Conservation (phyloP, 1,284 basidiomycete genomes). For the Clitocybe nebularis region DNA sequence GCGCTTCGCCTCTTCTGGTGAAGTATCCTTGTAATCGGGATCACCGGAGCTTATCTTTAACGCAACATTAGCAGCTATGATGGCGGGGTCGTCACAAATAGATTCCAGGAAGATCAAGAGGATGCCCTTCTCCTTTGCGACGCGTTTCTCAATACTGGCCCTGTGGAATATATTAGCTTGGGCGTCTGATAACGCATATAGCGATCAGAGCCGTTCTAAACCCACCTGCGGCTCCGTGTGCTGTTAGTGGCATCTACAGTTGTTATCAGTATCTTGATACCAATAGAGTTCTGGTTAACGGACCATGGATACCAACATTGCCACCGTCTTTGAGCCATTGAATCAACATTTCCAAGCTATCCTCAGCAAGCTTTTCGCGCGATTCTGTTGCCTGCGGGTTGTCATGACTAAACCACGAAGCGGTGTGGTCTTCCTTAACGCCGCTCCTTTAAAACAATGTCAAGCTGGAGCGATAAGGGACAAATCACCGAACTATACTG, state of each 20-base stretch:
- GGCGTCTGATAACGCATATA: conserved; percentile 1
- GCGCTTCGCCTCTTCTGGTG: conserved; percentile 78
- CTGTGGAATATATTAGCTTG: conserved; percentile 34
- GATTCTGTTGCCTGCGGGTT: conserved; percentile 77
- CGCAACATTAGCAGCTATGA: conserved; percentile 94
- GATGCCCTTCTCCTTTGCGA: conserved; percentile 89
- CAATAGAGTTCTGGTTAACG: conserved; percentile 16
- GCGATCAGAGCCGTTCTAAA: neutral
- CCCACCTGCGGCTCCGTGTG: conserved; percentile 69
- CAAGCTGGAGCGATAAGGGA: conserved; percentile 4
- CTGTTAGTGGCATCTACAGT: conserved; percentile 89
- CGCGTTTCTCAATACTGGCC: conserved; percentile 75
- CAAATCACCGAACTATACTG: conserved; percentile 44
- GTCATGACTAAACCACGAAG: conserved; percentile 87
- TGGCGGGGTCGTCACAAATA: conserved; percentile 87
- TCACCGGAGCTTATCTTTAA: conserved; percentile 96
- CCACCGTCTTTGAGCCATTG: conserved; percentile 93
- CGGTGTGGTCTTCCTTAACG: conserved; percentile 86
- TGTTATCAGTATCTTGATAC: conserved; percentile 5
- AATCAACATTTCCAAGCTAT: conserved; percentile 94
- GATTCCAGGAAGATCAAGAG: conserved; percentile 94
- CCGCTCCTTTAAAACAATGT: conserved; percentile 51
- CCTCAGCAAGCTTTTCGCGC: conserved; percentile 84
- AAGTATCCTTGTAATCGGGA: conserved; percentile 93
- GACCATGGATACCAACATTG: conserved; percentile 97